phyloP scores from a whole-genome alignment of 345 rosid species.

The Aegle marmelos region DNA sequence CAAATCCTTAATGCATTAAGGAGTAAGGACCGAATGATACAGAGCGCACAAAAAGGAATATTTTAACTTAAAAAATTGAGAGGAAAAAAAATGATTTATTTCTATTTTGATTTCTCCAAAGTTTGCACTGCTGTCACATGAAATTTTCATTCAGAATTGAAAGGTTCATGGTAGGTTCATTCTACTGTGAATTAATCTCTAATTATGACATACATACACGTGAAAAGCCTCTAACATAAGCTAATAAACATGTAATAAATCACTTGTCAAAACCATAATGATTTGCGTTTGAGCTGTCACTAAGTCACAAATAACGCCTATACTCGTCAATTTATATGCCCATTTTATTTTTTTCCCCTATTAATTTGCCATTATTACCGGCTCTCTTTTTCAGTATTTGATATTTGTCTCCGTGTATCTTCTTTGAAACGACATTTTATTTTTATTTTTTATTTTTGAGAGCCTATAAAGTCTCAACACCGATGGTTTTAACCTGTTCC shows the following conservation, averaged over 20 bases:
- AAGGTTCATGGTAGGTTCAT: background rate
- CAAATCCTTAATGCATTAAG: background rate
- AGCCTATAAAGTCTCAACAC: too few relatives aligned
- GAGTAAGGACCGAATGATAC: constrained; percentile 7
- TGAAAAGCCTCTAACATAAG: background rate
- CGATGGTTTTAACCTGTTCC: too few relatives aligned
- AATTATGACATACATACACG: background rate
- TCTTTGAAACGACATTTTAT: background rate
- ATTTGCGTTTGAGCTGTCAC: background rate
- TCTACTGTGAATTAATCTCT: background rate
- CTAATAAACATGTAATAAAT: background rate
- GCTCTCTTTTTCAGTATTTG: background rate
- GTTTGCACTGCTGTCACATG: background rate
- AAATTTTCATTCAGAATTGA: background rate
- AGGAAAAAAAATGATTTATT: too few relatives aligned
- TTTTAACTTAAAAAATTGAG: too few relatives aligned
- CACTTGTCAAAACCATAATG: background rate
- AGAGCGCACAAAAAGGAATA: constrained; percentile 2
- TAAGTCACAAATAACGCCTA: background rate
- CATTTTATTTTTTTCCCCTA: background rate
- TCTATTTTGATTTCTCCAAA: background rate
- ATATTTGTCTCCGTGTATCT: background rate
- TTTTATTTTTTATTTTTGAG: too few relatives aligned
- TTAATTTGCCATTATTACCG: background rate
- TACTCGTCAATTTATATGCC: background rate